These are phyloP conservation scores for Exophiala spinifera DNA, from an alignment of 2,329 filamentous ascomycete genomes.

Conservation along the genomic window DNA sequence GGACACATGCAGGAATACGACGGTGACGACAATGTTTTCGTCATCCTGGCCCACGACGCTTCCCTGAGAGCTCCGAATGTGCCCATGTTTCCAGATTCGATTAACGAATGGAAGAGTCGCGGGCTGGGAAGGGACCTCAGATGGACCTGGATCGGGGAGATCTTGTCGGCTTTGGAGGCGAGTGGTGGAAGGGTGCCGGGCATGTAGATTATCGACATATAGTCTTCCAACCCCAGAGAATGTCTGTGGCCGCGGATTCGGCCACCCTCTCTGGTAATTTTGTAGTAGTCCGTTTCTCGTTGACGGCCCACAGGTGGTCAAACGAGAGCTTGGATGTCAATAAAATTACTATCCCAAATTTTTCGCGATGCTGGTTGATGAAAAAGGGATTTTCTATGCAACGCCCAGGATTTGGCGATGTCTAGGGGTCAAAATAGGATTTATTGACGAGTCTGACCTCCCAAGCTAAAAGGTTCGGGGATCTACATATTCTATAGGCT, in stretches of 20 bases:
- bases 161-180: constrained; percentile 1
- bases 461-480: no score
- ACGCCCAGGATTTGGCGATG: no score
- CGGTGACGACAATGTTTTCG: constrained; percentile 31
- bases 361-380: no score
- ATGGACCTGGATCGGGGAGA: constrained; percentile 14
- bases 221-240: neutral
- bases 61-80: constrained; percentile 25
- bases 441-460: no score
- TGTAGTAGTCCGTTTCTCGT: no score
- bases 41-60: constrained; percentile 34
- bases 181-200: neutral
- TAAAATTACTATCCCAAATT: no score
- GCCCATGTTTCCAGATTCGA: constrained; percentile 30
- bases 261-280: neutral
- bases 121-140: constrained; percentile 25
- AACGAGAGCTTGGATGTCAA: no score
- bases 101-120: constrained; percentile 34
- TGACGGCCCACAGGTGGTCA: no score
- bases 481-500: no score
- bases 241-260: neutral
- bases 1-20: constrained; percentile 32
- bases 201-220: neutral
- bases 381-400: no score
- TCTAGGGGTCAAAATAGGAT: no score